Evolutionary conservation across 345 rosid species (phyloP), one percentile per base, ranked within the genome.

Genomic region (Trapa bicornis): DNA sequence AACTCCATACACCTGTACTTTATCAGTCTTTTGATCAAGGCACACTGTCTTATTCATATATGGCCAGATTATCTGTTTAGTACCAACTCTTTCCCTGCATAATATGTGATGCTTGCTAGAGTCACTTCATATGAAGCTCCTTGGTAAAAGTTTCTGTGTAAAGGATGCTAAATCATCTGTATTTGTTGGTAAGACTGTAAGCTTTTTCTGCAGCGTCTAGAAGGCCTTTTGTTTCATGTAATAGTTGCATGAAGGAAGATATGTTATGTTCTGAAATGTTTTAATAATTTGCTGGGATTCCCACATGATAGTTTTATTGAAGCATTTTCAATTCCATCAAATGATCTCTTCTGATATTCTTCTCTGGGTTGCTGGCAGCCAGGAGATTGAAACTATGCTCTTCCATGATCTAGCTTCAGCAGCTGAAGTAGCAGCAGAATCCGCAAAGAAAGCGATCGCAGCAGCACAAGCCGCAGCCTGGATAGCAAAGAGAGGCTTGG

Each of bases 381-480:
- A 77, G 68, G 72, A 53, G 41, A 74, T 39, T 41, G 72, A 70
- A 56, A 68, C 52, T 74, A 43, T 37, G 29, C 75, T 71, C 47
- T 93, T 80, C 73, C 80, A 79, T 69, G 90, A 90, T 81, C 57
- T 80, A 1, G 81, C 83, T 67, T 78, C 92, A 12, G 98, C 96
- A 61, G 98, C 92, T 9, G 81, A 75, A 77, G 97, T 91, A 5
- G 97, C 97, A 3, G 84, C 93, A 61, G 89, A 88, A 72, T 81
- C 82, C 47, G 98, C 98, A 45, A 84, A 79, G 78, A 70, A 75
- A 74, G 98, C 98, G 63, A 76, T 93, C 77, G 96, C 96, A 65
- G 98, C 97, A 70, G 98, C 96, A 35, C 85, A 93, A 73, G 94
- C 86, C 70, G 98, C 96, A 16, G 87, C 96, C 61, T 80, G 78